Evolutionary conservation across 352 stramenopile species (phyloP).

Genomic region (Globisporangium acanthophoron): DNA sequence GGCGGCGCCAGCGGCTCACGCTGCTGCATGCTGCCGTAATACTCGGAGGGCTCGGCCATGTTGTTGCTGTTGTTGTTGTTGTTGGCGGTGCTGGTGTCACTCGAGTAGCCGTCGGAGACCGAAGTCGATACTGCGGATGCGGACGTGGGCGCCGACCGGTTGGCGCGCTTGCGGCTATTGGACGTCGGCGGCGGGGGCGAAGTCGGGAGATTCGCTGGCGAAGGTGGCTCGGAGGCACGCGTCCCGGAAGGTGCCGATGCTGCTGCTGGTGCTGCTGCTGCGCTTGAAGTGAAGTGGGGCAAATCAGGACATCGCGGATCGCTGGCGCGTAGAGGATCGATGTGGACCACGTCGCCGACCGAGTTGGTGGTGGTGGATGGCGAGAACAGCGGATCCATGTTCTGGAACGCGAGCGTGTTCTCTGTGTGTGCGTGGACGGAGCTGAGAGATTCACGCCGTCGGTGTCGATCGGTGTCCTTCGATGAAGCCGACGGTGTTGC

Average conservation of each 20-base stretch:
- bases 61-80: background rate
- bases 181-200: constrained; percentile 5
- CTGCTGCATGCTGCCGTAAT: constrained; percentile 17
- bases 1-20: constrained; percentile 4
- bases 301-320: background rate
- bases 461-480: too few relatives aligned
- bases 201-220: background rate
- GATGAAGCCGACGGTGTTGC: too few relatives aligned
- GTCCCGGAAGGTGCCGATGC: too few relatives aligned
- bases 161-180: constrained; percentile 13
- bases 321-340: background rate
- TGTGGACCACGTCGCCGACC: background rate
- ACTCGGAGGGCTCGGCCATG: constrained; percentile 11
- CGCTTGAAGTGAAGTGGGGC: constrained; percentile 1
- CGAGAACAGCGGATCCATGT: background rate
- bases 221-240: background rate
- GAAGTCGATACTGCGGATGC: background rate
- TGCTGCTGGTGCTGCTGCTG: background rate
- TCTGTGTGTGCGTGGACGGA: too few relatives aligned
- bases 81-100: background rate
- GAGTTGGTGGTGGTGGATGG: background rate
- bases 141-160: background rate
- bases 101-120: background rate
- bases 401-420: too few relatives aligned
- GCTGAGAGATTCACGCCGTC: too few relatives aligned